These are phyloP conservation scores for Cyanidioschyzon merolae DNA, from an alignment of 23 red algal genomes.

Conservation along the genomic window DNA sequence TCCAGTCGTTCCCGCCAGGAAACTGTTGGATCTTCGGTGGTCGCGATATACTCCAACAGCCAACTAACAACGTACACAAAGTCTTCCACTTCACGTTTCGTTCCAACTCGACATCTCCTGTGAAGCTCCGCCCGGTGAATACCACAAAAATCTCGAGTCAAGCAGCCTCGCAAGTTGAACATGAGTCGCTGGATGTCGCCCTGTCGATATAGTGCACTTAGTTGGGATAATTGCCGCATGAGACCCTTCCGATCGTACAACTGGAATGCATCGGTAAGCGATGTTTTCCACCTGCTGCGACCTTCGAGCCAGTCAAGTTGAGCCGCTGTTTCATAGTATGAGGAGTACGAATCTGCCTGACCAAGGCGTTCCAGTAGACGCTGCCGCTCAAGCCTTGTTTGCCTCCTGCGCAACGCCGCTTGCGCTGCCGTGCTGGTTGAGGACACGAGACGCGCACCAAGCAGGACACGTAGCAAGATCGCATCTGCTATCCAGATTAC, in stretches of 20 bases:
- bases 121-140: constrained; percentile 79
- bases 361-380: neutral
- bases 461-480: neutral
- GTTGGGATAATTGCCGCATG: constrained; percentile 28
- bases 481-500: neutral
- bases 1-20: constrained; percentile 40
- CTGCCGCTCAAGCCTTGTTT: neutral
- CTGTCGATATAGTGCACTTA: constrained; percentile 43
- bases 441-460: neutral
- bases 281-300: constrained; percentile 22
- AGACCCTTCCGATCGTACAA: constrained; percentile 39
- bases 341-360: constrained; percentile 31
- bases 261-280: neutral
- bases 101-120: constrained; percentile 49
- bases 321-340: constrained; percentile 39
- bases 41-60: constrained; percentile 34
- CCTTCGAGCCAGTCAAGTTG: constrained; percentile 41
- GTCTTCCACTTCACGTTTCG: constrained; percentile 68
- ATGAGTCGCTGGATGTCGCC: constrained; percentile 45
- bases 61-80: constrained; percentile 83
- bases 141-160: constrained; percentile 63
- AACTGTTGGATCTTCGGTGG: constrained; percentile 8
- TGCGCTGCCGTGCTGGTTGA: neutral
- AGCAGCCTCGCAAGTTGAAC: constrained; percentile 45
- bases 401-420: neutral